A percentile compares a stretch with the other conserved stretches of the same genome.
phyloP scores from a whole-genome alignment of 805 yeast species.

The Brettanomyces naardenensis region DNA sequence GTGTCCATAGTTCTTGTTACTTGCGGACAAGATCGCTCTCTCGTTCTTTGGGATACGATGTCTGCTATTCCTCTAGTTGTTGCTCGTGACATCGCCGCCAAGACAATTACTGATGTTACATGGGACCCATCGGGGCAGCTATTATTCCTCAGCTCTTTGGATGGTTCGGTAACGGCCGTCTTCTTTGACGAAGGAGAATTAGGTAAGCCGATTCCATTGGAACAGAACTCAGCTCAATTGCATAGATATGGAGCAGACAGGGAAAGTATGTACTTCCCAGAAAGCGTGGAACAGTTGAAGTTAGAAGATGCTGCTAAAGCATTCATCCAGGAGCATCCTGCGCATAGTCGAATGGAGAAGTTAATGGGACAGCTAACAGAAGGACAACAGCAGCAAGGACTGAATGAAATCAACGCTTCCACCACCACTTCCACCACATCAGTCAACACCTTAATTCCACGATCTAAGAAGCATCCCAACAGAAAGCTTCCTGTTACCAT shows the following conservation, averaged over 20 bases:
- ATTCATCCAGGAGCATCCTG: constrained; percentile 7
- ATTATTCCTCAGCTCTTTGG: constrained; percentile 73
- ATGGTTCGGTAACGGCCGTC: constrained; percentile 70
- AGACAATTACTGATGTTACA: constrained; percentile 78
- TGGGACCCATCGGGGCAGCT: constrained; percentile 82
- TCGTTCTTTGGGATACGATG: constrained; percentile 83
- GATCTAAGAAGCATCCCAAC: constrained; percentile 25
- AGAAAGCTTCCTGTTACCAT: constrained; percentile 16
- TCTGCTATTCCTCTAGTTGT: constrained; percentile 72
- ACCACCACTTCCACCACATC: not conserved
- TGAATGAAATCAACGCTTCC: not conserved
- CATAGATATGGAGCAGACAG: constrained; percentile 84
- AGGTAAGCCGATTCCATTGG: constrained; percentile 55
- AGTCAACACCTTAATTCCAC: constrained; percentile 20
- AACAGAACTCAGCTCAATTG: constrained; percentile 58
- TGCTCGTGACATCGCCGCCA: constrained; percentile 65
- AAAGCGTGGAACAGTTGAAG: constrained; percentile 68
- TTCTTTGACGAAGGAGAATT: constrained; percentile 57
- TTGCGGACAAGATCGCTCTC: constrained; percentile 87
- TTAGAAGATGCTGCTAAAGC: constrained; percentile 57
- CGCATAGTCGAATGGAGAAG: constrained; percentile 29
- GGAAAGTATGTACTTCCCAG: constrained; percentile 80
- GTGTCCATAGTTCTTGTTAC: constrained; percentile 77
- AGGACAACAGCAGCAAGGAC: constrained; percentile 2
- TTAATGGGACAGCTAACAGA: constrained; percentile 23